Base-by-base conservation (phyloP, 768 basidiomycete species). In the Lactifluus volemus region DNA sequence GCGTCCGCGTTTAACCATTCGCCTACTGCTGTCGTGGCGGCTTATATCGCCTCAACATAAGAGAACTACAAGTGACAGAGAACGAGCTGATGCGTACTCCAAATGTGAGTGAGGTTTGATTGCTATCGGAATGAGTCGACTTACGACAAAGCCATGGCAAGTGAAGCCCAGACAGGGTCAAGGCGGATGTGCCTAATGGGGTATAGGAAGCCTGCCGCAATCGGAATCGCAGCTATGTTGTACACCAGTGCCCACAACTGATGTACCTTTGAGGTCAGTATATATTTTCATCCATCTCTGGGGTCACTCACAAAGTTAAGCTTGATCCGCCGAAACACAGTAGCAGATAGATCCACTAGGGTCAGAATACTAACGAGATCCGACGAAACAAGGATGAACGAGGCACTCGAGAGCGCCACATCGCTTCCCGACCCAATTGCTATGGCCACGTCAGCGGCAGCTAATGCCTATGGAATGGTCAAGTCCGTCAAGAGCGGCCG, bases 171-270 rank as follows among this genome's bases (percentile, higher is more conserved):
- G 3, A 90, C 87, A 2, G 92, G 89, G 41, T 77, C 77, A 56
- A 84, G 82, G 60, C 86, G 77, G n/a, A 78, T 76, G 61, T 83
- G 83, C 11, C 81, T 77, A n/a, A 79, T 77, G 7, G 88, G 85
- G 69, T 89, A 91, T 15, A 92, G 76, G 5, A 81, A 85, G 0
- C 90, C 91, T 1, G 88, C 89, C 1, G 91, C 89, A 50, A 92
- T 78, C 0, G 89, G 88, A 3, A 92, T 62, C 8, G 85, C 81
- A 50, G 15, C 44, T 10, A 83, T 64, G 66, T 89, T 90, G 69
- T 89, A 89, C 55, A 85, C 70, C 19, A 79, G 70, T 10, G 88
- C 86, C 84, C 86, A 89, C 32, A 78, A 66, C 83, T 86, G 49
- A 60, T 67, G 48, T 9, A 41, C 67, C 7, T 45, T n/a, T 21